Evolutionary conservation across 352 stramenopile species (phyloP).

Genomic region (Pythium brassicae): DNA sequence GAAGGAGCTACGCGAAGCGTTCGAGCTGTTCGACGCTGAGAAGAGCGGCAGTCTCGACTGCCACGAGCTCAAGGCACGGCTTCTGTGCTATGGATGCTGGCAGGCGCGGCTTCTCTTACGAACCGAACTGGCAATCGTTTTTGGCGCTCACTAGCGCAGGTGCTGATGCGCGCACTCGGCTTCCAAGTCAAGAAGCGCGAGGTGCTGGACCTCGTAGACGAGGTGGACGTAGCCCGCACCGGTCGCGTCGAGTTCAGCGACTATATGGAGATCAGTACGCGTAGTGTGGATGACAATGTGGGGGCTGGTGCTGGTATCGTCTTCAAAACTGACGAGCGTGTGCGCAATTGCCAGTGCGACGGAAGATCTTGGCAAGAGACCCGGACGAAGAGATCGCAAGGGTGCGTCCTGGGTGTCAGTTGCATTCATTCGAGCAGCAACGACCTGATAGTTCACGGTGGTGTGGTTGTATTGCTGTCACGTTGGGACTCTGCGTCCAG

Average conservation of each 20-base stretch:
- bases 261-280: constrained; percentile 91
- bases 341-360: constrained; percentile 41
- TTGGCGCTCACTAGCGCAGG: constrained; percentile 14
- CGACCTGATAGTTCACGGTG: background rate
- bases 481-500: constrained; percentile 13
- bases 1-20: constrained; percentile 90
- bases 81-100: background rate
- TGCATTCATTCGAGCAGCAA: background rate
- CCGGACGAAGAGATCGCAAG: constrained; percentile 92
- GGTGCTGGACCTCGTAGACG: constrained; percentile 85
- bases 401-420: constrained; percentile 13
- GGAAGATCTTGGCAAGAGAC: constrained; percentile 81
- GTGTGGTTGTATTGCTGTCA: background rate
- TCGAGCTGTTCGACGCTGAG: constrained; percentile 92
- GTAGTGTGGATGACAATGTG: constrained; percentile 4
- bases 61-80: constrained; percentile 89
- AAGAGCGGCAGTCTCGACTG: constrained; percentile 89
- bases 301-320: too few species aligned
- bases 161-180: constrained; percentile 90
- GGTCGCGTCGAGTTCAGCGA: constrained; percentile 87
- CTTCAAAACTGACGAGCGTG: background rate
- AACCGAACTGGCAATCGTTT: background rate
- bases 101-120: background rate
- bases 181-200: constrained; percentile 90
- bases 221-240: constrained; percentile 83